Evolutionary conservation across 768 basidiomycete genomes (phyloP).

Genomic region (Tylopilus subfusipes): DNA sequence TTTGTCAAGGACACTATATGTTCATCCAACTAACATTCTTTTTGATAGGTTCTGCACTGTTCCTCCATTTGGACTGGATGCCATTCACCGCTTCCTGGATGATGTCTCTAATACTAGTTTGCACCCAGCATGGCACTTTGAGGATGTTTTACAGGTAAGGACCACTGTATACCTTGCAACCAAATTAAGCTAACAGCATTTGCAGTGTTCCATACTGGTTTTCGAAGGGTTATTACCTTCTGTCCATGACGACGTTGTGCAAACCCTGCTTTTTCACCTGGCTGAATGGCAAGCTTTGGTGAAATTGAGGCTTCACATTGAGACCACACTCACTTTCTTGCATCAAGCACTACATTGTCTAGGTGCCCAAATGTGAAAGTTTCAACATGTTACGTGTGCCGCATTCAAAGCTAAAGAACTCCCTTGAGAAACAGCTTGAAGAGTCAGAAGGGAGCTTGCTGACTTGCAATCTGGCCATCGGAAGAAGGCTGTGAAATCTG

Average conservation of each 20-base stretch:
- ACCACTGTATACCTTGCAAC: not conserved
- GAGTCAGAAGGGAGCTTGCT: not conserved
- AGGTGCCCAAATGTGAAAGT: not conserved
- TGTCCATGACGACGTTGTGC: not conserved
- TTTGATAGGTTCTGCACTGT: not conserved
- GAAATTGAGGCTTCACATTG: not conserved
- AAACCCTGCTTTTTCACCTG: not conserved
- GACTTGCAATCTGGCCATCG: too few species aligned
- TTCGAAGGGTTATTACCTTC: not conserved
- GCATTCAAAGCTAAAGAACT: not conserved
- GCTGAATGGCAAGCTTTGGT: not conserved
- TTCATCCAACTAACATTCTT: not conserved
- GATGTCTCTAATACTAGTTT: too few species aligned
- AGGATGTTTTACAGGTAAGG: not conserved
- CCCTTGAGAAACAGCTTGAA: not conserved
- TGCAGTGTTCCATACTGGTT: not conserved
- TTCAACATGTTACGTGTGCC: not conserved
- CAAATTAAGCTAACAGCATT: too few species aligned
- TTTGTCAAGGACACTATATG: too few species aligned
- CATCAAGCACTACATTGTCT: not conserved
- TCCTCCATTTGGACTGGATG: too few species aligned
- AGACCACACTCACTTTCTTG: not conserved
- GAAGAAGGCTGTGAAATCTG: not conserved
- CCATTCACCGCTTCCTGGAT: not conserved
- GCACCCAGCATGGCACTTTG: not conserved